phyloP scores from a whole-genome alignment of 805 yeast genomes.

The Ogataea saltuana region DNA sequence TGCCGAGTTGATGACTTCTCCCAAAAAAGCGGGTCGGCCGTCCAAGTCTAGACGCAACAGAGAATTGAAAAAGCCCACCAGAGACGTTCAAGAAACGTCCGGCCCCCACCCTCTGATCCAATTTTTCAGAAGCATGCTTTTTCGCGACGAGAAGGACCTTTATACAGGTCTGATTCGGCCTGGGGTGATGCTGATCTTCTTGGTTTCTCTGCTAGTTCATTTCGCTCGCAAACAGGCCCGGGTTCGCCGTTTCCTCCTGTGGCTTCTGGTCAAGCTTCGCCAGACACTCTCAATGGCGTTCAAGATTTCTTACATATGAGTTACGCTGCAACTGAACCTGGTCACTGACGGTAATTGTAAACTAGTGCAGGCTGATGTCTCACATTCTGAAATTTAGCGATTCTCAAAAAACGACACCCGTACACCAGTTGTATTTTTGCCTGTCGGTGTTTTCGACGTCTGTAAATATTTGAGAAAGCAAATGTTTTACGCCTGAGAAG shows the following conservation, averaged over 20 bases:
- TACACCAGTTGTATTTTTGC: not conserved
- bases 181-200: constrained; percentile 18
- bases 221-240: constrained; percentile 11
- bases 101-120: not conserved
- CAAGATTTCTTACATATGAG: constrained; percentile 30
- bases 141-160: not conserved
- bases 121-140: constrained; percentile 9
- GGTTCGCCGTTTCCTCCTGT: constrained; percentile 15
- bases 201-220: constrained; percentile 20
- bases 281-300: constrained; percentile 32
- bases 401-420: not conserved
- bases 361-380: not conserved
- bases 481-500: too few relatives aligned
- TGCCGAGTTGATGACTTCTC: not conserved
- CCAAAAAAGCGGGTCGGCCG: not conserved
- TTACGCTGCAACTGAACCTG: not conserved
- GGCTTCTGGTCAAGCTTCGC: constrained; percentile 22
- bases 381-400: not conserved
- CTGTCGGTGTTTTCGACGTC: constrained; percentile 3
- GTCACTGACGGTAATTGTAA: not conserved
- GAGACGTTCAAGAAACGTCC: not conserved
- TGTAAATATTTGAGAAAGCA: not conserved
- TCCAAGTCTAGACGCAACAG: not conserved
- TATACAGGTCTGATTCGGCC: constrained; percentile 14
- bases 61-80: not conserved